Conservation (phyloP, 1,284 basidiomycete genomes). For the Apiotrichum sp. region DNA sequence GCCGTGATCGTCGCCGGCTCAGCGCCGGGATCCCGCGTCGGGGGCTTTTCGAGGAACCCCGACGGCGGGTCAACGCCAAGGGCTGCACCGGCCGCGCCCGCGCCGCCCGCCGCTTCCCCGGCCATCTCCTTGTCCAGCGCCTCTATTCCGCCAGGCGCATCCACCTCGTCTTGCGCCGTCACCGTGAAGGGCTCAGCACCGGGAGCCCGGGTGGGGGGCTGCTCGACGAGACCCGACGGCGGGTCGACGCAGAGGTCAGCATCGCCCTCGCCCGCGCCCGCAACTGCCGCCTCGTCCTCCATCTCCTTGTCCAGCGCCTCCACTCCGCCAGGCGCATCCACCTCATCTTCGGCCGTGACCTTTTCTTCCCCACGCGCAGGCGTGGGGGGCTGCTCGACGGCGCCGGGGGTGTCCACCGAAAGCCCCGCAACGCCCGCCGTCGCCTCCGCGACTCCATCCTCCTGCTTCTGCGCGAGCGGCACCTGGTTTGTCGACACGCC, state of each 20-base stretch:
- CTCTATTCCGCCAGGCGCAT: conserved; percentile 27
- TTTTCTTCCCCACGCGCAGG: background rate
- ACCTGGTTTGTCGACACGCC: conserved; percentile 56
- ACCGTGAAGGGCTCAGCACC: background rate
- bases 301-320: conserved; percentile 1
- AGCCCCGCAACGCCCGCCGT: background rate
- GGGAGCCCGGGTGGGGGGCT: too few relatives aligned
- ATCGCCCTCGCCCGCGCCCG: background rate
- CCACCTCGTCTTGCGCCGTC: conserved; percentile 24
- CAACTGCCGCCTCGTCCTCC: conserved; percentile 5
- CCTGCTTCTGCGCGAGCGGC: conserved; percentile 14
- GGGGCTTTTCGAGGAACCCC: background rate
- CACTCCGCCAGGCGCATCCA: conserved; percentile 2
- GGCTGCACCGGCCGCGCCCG: background rate
- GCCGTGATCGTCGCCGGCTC: background rate
- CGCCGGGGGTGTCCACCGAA: too few relatives aligned
- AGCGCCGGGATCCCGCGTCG: background rate
- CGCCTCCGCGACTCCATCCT: too few relatives aligned
- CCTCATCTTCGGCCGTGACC: background rate
- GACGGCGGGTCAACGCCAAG: too few relatives aligned
- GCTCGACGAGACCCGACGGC: too few relatives aligned
- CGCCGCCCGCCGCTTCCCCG: conserved; percentile 1
- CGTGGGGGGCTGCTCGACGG: background rate
- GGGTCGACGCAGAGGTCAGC: too few relatives aligned
- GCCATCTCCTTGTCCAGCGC: conserved; percentile 6